A percentile compares a stretch with the other conserved stretches of the same genome.
These are phyloP conservation scores for Alternaria consortialis DNA, from an alignment of 2,329 filamentous ascomycete genomes.

Conservation along the genomic window DNA sequence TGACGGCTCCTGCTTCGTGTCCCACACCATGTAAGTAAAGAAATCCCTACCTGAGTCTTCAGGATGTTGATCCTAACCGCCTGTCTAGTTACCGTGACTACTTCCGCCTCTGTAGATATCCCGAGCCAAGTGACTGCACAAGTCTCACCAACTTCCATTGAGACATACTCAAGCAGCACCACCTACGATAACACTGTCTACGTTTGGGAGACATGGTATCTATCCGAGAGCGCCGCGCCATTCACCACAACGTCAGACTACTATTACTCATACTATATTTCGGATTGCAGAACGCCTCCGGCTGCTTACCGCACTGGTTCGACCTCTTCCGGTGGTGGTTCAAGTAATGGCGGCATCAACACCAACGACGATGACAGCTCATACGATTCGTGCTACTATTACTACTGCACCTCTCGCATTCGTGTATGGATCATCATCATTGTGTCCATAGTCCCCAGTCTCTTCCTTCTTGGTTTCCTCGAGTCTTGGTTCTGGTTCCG, in stretches of 20 bases:
- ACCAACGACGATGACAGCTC: slow-evolving; percentile 12
- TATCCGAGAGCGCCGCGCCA: slow-evolving; percentile 37
- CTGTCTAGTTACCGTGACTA: slow-evolving; percentile 26
- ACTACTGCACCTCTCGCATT: slow-evolving; percentile 23
- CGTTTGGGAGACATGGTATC: slow-evolving; percentile 37
- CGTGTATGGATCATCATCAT: slow-evolving; percentile 43
- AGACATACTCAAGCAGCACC: slow-evolving; percentile 14
- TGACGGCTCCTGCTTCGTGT: slow-evolving; percentile 42
- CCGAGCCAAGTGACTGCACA: slow-evolving; percentile 36
- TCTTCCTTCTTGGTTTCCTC: slow-evolving; percentile 46
- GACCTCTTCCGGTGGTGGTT: not conserved
- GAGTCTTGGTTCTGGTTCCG: slow-evolving; percentile 50
- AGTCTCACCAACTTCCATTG: slow-evolving; percentile 35
- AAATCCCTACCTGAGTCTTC: not conserved
- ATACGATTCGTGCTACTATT: slow-evolving; percentile 15
- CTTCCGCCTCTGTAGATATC: slow-evolving; percentile 28
- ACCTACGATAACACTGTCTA: slow-evolving; percentile 16
- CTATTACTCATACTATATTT: slow-evolving; percentile 39
- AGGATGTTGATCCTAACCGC: not conserved
- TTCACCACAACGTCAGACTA: slow-evolving; percentile 29
- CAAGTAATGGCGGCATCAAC: not conserved
- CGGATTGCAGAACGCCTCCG: slow-evolving; percentile 32
- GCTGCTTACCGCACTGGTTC: slow-evolving; percentile 15
- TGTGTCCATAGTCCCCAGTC: slow-evolving; percentile 33
- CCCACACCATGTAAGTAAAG: slow-evolving; percentile 27